phyloP scores from a whole-genome alignment of 1,284 basidiomycete genomes.

The Nidula niveotomentosa region DNA sequence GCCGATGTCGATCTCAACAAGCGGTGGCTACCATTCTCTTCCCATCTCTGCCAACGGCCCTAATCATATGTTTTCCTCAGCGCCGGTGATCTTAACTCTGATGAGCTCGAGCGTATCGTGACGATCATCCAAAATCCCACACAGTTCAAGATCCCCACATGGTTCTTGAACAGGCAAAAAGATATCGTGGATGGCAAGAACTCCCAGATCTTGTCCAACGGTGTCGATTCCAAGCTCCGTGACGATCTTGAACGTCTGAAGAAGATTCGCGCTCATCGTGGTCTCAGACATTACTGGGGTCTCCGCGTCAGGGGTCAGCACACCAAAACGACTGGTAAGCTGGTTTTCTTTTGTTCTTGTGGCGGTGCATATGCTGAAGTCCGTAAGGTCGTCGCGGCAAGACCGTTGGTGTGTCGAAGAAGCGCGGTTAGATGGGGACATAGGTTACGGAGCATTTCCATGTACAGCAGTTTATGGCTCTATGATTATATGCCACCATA shows the following conservation, averaged over 20 bases:
- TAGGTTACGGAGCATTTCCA: background rate
- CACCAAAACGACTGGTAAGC: constrained; percentile 96
- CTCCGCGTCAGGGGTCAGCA: constrained; percentile 96
- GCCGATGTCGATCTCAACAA: constrained; percentile 99
- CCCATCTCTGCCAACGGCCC: constrained; percentile 21
- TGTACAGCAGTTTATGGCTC: background rate
- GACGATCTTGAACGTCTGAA: constrained; percentile 98
- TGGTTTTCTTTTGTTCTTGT: background rate
- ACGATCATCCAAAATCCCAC: constrained; percentile 99
- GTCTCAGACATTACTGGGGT: constrained; percentile 97
- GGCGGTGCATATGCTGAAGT: background rate
- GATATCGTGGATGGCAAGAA: constrained; percentile 98
- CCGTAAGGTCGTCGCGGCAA: constrained; percentile 79
- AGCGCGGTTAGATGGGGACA: constrained; percentile 65
- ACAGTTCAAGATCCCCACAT: constrained; percentile 99
- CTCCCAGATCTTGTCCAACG: constrained; percentile 95
- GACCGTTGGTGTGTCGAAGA: constrained; percentile 93
- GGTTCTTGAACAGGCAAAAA: constrained; percentile 99
- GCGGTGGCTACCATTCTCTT: constrained; percentile 69
- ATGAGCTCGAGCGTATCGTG: constrained; percentile 97
- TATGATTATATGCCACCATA: background rate
- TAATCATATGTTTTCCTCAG: constrained; percentile 16
- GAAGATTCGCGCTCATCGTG: constrained; percentile 99
- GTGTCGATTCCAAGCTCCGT: constrained; percentile 97
- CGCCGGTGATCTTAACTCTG: constrained; percentile 44